Percentiles rank a stretch among this genome's conserved stretches.
Conservation (phyloP, 1,284 basidiomycete species). For the Schizophyllum amplum region DNA sequence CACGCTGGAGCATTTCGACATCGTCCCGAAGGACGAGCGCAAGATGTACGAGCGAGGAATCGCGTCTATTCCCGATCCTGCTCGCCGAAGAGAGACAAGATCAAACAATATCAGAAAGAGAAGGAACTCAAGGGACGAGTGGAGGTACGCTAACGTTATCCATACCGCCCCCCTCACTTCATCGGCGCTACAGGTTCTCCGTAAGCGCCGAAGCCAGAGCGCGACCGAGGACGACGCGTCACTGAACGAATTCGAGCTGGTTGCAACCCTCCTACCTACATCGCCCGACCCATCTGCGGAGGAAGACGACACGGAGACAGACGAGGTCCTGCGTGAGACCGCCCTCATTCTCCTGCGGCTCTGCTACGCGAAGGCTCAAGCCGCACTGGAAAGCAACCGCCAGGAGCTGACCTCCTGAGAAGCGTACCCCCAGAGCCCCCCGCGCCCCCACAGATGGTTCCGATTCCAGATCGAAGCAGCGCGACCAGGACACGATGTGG, state of each 20-base stretch:
- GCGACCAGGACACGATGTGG: conserved; percentile 59
- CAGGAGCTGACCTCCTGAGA: conserved; percentile 73
- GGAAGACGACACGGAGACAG: conserved; percentile 51
- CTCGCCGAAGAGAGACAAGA: conserved; percentile 78
- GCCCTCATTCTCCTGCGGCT: conserved; percentile 68
- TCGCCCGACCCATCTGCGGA: conserved; percentile 34
- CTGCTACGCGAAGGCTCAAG: conserved; percentile 61
- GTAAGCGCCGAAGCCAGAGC: conserved; percentile 40
- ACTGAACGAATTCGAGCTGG: conserved; percentile 49
- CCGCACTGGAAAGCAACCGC: conserved; percentile 60
- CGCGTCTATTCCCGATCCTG: conserved; percentile 50
- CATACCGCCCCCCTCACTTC: conserved; percentile 2
- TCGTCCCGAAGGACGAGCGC: conserved; percentile 59
- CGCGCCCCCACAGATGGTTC: conserved; percentile 24
- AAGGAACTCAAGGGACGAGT: conserved; percentile 69
- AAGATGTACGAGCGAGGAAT: conserved; percentile 40
- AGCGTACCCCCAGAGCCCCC: conserved; percentile 38
- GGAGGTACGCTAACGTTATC: conserved; percentile 37
- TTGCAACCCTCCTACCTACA: conserved; percentile 47
- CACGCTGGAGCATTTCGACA: conserved; percentile 58
- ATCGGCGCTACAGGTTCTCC: conserved; percentile 35
- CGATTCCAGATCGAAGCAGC: conserved; percentile 27
- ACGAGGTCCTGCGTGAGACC: conserved; percentile 59
- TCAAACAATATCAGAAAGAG: conserved; percentile 79
- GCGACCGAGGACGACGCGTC: conserved; percentile 22